Evolutionary conservation across 1,284 basidiomycete genomes (phyloP), one percentile per base, ranked within the genome.

Genomic region (Cutaneotrichosporon daszewskae): DNA sequence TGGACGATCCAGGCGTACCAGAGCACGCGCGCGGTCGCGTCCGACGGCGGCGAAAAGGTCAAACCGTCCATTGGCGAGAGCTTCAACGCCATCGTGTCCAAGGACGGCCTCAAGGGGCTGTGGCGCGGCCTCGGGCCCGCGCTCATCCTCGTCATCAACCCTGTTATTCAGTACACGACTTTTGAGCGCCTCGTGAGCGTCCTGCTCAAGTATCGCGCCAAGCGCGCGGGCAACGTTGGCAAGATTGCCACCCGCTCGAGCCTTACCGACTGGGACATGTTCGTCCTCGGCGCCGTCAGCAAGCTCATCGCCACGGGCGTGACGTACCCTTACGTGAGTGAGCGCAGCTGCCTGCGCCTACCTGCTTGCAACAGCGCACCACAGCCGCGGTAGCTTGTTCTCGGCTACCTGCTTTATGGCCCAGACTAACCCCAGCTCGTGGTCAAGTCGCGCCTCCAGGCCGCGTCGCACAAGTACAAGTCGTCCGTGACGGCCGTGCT

Each of bases 71-170:
- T 87, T 49, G 41, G 82, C 11, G 77, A 86, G 60, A 87, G 86
- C 3, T 73, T 87, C 26, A 70, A 77, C 43, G 78, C 78, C 51
- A 88, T 98, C 50, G 58, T 91, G 32, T 76, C 79, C 40, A 83
- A 83, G 53, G 87, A 85, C 61, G 94, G 94, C 11, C 57, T 81
- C 17, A 68, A 76, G 17, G 92, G 84, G 1, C 85, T 99, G 62
- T 97, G 87, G 85, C 79, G 90, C 41, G 95, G 95, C n/a, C 79
- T 99, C 31, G 90, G 91, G 0, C 92, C 95, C 3, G 92, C 94
- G 14, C 75, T 98, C 40, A 79, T 92, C 26, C 77, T 98, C 33
- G 92, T 97, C 58, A 80, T 91, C 60, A 99, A 99, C 70, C 95
- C 95, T 8, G 87, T 99, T 26, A 77, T 98, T 32, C 41, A 65